phyloP scores from a whole-genome alignment of 805 yeast species.

The Metschnikowia vanudenii region DNA sequence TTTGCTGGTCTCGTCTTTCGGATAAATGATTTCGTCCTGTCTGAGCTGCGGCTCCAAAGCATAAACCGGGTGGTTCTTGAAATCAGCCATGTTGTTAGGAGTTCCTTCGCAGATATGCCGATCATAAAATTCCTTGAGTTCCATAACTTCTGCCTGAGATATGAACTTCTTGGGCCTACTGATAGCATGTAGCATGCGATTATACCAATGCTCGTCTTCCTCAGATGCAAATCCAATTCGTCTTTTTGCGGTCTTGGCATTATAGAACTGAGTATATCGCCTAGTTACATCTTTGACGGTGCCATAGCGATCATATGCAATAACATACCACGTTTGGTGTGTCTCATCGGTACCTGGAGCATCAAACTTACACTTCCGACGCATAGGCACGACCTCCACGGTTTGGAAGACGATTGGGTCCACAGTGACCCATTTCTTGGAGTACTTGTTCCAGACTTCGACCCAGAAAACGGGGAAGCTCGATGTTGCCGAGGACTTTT shows the following conservation, averaged over 20 bases:
- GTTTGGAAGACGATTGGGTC: conserved; percentile 71
- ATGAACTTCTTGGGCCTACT: conserved; percentile 23
- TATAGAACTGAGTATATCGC: conserved; percentile 68
- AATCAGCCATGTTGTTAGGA: conserved; percentile 81
- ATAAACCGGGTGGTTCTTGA: conserved; percentile 82
- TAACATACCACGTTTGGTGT: conserved; percentile 67
- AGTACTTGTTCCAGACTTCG: conserved; percentile 83
- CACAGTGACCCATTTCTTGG: conserved; percentile 75
- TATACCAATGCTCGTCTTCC: conserved; percentile 62
- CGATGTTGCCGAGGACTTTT: conserved; percentile 14
- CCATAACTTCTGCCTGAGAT: conserved; percentile 48
- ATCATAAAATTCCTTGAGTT: conserved; percentile 57
- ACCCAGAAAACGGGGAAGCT: conserved; percentile 83
- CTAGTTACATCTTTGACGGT: conserved; percentile 81
- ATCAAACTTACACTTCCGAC: conserved; percentile 58
- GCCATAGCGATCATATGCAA: conserved; percentile 69
- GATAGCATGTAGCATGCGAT: conserved; percentile 39
- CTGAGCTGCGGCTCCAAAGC: conserved; percentile 74
- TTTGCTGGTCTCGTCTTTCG: conserved; percentile 49
- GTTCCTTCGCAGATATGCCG: conserved; percentile 76
- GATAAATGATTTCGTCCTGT: conserved; percentile 68
- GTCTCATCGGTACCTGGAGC: conserved; percentile 63
- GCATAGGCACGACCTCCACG: conserved; percentile 58
- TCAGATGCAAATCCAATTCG: conserved; percentile 59
- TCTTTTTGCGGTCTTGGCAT: conserved; percentile 73